Evolutionary conservation across 1,284 basidiomycete genomes (phyloP), one percentile per base, ranked within the genome.

Genomic region (Termitomyces sp.): DNA sequence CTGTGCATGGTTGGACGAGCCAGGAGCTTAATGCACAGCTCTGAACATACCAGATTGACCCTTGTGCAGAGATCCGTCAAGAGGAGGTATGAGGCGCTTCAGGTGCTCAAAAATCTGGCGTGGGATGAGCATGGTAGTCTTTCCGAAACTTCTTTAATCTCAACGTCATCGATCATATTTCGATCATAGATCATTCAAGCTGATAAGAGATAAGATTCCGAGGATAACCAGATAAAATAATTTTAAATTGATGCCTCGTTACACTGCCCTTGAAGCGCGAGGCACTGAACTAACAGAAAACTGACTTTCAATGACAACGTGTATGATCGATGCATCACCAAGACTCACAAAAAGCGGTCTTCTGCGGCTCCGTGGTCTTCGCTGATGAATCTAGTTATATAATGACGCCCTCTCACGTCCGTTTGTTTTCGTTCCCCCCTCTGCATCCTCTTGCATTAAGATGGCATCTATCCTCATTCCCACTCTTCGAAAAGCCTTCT

Each of bases 41-140:
- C 34, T 9, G 21, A 24, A 70, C 75, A 61, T 57, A 81, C 94
- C 94, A 53, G 94, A 95, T 76, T 98, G 96, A 10, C 96, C 96
- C 68, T 99, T 99, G 76, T 97, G 94, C 36, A 98, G 75, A 44
- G 86, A 82, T 2, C 87, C 84, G 64, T 90, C 82, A 15, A 96
- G 79, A 39, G 93, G 92, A 0, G 93, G 93, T 57, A 96, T 90
- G 43, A 96, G 75, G 56, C 80, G 78, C 67, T 85, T 88, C 57
- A 93, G 79, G 65, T 90, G 85, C 26, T 83, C 79, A 47, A 90
- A 65, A 47, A 89, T 72, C 26, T 71, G 64, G 59, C 77, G 79
- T 45, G 85, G 74, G 45, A 88, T 65, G 9, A 82, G 73, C 86
- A 88, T 88, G 34, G 34, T 7, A 13, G 34, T 36, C 15, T 13